Evolutionary conservation across 2,329 filamentous ascomycete species (phyloP), one percentile per base, ranked within the genome.

Genomic region (Myriosclerotinia scirpicola): DNA sequence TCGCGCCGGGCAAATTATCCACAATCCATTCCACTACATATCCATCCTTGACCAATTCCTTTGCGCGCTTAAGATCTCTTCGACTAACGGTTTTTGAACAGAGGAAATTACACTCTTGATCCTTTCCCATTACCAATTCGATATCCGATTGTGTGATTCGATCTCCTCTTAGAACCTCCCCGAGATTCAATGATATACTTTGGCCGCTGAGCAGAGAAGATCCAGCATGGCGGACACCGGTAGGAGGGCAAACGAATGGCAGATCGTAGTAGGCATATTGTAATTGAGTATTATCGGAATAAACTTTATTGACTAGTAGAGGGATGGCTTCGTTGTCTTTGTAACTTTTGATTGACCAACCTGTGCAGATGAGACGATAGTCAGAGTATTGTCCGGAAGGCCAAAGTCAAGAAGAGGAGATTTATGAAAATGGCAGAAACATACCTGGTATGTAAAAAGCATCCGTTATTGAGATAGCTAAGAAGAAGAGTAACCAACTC

Each of bases 21-120:
- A 95, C 90, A 71, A 96, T 96, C 93, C 92, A 96, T 78, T 96
- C 92, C 2, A 89, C 88, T n/a, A 95, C 87, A 77, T 95, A 96
- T 46, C 90, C 91, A 64, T 93, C 85, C 68, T 84, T 85, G 50
- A 96, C 88, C 74, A 96, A 80, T 69, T 93, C 82, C 72, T 85
- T 85, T 5, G 90, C 90, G 75, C 87, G 85, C 72, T 84, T 83
- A 67, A 96, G 78, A 56, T 88, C 89, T 55, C 82, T 81, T 50
- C 85, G 83, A 69, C 85, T 84, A 20, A 95, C 81, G 65, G 89
- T 83, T 61, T 83, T 84, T 48, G 84, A 89, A 79, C 93, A 95
- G 14, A 96, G 84, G 72, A 88, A 84, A 69, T 84, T 86, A 72
- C 90, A 93, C 73, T 90, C 83, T 65, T 88, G 84, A 74, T 96